Percentiles rank a stretch among this genome's conserved stretches.
Evolutionary conservation across 1,284 basidiomycete genomes (phyloP).

Genomic region (Lentinula novae-zelandiae): DNA sequence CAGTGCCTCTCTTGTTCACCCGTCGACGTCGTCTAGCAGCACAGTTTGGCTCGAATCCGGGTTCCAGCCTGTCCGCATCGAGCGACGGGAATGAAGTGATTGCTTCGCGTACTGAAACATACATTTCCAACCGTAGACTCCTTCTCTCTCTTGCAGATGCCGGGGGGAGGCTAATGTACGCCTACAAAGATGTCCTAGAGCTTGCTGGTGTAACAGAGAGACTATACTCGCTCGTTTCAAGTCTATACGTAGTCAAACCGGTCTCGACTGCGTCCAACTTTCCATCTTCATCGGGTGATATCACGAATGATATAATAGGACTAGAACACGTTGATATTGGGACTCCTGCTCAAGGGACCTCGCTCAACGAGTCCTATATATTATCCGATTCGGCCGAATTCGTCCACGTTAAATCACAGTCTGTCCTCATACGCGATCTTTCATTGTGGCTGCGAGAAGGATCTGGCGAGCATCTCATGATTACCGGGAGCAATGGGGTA

Average conservation of each 20-base stretch:
- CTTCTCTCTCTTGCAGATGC: constrained; percentile 93
- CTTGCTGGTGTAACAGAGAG: constrained; percentile 90
- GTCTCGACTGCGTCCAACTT: neutral
- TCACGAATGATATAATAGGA: constrained; percentile 39
- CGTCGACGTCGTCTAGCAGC: constrained; percentile 16
- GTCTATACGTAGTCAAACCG: constrained; percentile 70
- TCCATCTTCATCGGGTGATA: neutral
- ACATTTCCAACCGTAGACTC: constrained; percentile 93
- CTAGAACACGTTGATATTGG: constrained; percentile 75
- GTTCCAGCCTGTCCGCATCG: neutral
- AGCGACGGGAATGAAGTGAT: constrained; percentile 5
- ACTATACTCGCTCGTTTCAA: constrained; percentile 85
- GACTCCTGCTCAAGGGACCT: constrained; percentile 38
- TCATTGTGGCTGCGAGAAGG: constrained; percentile 70
- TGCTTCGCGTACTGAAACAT: constrained; percentile 48
- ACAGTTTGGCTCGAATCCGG: neutral
- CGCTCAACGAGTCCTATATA: neutral
- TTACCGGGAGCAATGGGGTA: constrained; percentile 90
- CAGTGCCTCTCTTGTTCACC: constrained; percentile 80
- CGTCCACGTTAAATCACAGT: constrained; percentile 15
- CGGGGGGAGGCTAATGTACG: constrained; percentile 89
- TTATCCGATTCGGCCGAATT: neutral
- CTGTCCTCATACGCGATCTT: constrained; percentile 68
- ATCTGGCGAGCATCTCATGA: constrained; percentile 90
- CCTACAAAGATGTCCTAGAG: constrained; percentile 90